Evolutionary conservation across 306 rosid genomes (phyloP).

Genomic region (Sphenostylis stenocarpa): DNA sequence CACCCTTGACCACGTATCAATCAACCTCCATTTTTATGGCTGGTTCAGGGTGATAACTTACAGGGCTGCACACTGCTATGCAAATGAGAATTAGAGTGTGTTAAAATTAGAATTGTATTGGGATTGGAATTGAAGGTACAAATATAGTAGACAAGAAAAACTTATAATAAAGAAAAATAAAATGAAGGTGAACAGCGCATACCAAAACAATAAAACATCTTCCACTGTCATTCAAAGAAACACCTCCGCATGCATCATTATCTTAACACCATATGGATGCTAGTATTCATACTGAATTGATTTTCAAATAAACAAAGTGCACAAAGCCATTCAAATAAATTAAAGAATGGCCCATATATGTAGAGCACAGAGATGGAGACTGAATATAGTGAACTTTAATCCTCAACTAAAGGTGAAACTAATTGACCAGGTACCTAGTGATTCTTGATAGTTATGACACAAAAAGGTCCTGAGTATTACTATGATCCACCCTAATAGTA

Average conservation of each 20-base stretch:
- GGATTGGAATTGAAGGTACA: background rate
- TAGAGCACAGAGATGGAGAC: background rate
- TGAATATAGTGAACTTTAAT: background rate
- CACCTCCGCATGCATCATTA: background rate
- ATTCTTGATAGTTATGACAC: background rate
- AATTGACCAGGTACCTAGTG: background rate
- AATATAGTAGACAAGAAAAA: background rate
- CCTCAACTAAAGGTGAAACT: background rate
- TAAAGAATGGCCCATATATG: background rate
- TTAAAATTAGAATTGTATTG: background rate
- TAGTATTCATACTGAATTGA: background rate
- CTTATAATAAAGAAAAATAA: background rate
- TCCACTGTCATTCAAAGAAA: background rate
- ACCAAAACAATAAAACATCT: background rate
- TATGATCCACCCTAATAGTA: background rate
- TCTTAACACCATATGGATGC: background rate
- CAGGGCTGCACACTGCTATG: background rate
- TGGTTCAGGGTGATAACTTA: background rate
- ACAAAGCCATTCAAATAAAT: background rate
- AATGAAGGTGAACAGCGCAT: background rate
- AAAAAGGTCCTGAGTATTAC: too few species aligned
- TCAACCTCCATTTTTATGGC: slow-evolving; percentile 9
- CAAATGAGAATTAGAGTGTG: slow-evolving; percentile 9
- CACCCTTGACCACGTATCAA: background rate
- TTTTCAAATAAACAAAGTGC: background rate